Base-by-base conservation (phyloP, 2,329 filamentous ascomycete species). In the Aspergillus nomiae region DNA sequence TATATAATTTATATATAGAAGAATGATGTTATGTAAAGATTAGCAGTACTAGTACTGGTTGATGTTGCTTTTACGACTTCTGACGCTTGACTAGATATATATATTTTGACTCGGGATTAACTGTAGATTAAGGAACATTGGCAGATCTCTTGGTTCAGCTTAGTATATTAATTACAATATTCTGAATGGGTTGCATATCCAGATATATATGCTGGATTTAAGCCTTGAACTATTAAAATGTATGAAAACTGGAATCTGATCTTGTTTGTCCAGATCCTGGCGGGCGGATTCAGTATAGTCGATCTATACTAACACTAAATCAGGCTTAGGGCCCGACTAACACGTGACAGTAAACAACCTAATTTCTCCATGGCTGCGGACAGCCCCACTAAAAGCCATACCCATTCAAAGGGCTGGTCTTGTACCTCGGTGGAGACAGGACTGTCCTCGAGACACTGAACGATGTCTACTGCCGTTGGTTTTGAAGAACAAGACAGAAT, bases 121-220 rank as follows among this genome's bases (percentile, higher is more conserved):
- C 19, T 5, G 9, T n/a, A 5, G 2, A 41, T 14, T n/a, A 7
- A 2, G 19, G 3, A 6, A n/a, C 3, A 4, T 9, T 19, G 7
- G 14, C 1, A 4, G 4, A 10, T n/a, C 1, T 16, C 9, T 19
- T 9, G 7, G 4, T 1, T 41, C 6, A 4, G 2, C 2, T 14
- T 16, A 28, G 1, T 28, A 14, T 41, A 8, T 10, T 3, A 10
- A n/a, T 4, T 1, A 0, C 3, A 3, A 10, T 8, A n/a, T n/a
- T n/a, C n/a, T 0, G 4, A n/a, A n/a, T n/a, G 19, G 8, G 1
- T 19, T 41, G 38, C 8, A 19, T n/a, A 41, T 19, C 8, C 3
- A n/a, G 38, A n/a, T n/a, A 10, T 3, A 4, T 41, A 41, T n/a
- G 8, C 3, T n/a, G n/a, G 3, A n/a, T 10, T 41, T 3, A 3